Conservation (phyloP, 768 basidiomycete genomes). For the Hygrophorus russula region DNA sequence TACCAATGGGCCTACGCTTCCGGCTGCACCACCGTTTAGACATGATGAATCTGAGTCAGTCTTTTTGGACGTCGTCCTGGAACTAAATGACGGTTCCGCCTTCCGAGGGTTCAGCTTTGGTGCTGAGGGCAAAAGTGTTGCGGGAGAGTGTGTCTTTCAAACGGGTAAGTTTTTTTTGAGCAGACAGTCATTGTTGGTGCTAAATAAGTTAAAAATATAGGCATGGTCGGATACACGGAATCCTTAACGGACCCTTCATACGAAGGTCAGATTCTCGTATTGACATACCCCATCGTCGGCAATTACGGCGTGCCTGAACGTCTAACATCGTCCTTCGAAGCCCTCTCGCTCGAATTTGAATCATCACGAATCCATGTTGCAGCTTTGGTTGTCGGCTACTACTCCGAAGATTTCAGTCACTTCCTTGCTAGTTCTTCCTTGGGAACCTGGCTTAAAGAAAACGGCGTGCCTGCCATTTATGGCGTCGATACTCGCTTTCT, state of each 20-base stretch:
- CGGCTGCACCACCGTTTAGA: conserved; percentile 20
- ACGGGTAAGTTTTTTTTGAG: conserved; percentile 55
- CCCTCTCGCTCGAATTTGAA: conserved; percentile 75
- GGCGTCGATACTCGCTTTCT: conserved; percentile 95
- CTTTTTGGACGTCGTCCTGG: conserved; percentile 58
- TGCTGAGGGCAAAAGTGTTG: conserved; percentile 78
- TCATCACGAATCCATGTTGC: conserved; percentile 91
- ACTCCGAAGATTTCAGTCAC: conserved; percentile 91
- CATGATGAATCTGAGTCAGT: conserved; percentile 17
- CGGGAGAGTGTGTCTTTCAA: conserved; percentile 99
- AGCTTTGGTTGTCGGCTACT: conserved; percentile 85
- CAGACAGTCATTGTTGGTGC: conserved; percentile 6
- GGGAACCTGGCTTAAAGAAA: conserved; percentile 89
- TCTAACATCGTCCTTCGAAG: conserved; percentile 24
- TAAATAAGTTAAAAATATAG: conserved; percentile 37
- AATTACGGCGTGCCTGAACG: conserved; percentile 95
- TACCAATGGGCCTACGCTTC: conserved; percentile 6
- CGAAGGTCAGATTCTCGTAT: conserved; percentile 92
- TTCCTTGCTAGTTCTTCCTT: conserved; percentile 86
- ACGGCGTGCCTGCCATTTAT: conserved; percentile 86
- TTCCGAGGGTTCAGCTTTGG: conserved; percentile 90
- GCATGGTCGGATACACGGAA: conserved; percentile 99
- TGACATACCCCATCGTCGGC: conserved; percentile 94
- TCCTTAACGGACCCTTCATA: conserved; percentile 98
- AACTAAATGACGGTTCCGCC: conserved; percentile 83